Evolutionary conservation across 1,139 yeast genomes (phyloP).

Genomic region (Hyphopichia fennica): DNA sequence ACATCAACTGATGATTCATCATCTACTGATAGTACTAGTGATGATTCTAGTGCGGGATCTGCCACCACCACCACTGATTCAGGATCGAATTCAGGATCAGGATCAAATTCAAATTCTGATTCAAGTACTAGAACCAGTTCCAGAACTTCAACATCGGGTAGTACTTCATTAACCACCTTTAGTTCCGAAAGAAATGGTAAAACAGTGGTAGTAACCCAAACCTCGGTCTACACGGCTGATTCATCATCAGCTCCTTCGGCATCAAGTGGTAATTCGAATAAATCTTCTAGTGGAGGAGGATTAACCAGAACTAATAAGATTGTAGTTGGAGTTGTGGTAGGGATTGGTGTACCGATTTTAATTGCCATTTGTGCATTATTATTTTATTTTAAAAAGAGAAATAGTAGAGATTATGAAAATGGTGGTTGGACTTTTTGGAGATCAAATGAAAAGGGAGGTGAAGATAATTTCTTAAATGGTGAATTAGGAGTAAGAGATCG

Average conservation of each 20-base stretch:
- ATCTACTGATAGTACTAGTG: background rate
- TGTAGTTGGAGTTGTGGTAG: slow-evolving; percentile 53
- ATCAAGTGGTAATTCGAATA: slow-evolving; percentile 14
- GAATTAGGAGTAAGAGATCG: slow-evolving; percentile 54
- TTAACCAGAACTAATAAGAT: slow-evolving; percentile 45
- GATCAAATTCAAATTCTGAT: background rate
- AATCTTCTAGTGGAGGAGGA: slow-evolving; percentile 22
- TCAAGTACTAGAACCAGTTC: slow-evolving; percentile 6
- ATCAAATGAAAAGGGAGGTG: slow-evolving; percentile 45
- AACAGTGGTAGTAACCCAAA: slow-evolving; percentile 40
- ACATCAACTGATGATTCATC: background rate
- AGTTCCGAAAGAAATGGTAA: slow-evolving; percentile 36
- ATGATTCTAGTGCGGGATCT: background rate
- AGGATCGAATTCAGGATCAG: slow-evolving; percentile 2
- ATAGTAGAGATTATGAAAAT: slow-evolving; percentile 25
- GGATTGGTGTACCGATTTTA: slow-evolving; percentile 48
- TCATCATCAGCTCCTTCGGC: slow-evolving; percentile 28
- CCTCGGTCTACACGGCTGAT: slow-evolving; percentile 27
- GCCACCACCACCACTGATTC: slow-evolving; percentile 10
- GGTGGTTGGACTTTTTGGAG: slow-evolving; percentile 56
- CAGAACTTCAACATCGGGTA: slow-evolving; percentile 5
- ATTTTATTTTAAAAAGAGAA: slow-evolving; percentile 36
- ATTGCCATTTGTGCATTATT: slow-evolving; percentile 36
- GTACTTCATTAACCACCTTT: slow-evolving; percentile 25
- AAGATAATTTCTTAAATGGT: slow-evolving; percentile 61